These are phyloP conservation scores for Croton laevigatus DNA, from an alignment of 441 rosid species.

Conservation along the genomic window DNA sequence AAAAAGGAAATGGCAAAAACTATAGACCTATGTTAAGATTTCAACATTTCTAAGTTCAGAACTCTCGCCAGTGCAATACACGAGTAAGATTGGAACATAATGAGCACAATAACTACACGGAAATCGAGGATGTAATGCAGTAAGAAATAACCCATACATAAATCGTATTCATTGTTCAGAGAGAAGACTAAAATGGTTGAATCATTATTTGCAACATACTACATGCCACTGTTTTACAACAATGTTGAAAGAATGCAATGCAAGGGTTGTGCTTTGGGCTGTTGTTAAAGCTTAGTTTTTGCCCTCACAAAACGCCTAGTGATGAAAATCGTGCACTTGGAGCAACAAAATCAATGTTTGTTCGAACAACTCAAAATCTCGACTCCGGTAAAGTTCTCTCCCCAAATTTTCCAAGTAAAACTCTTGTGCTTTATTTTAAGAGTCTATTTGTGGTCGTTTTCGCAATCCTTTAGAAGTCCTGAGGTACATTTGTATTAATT, in stretches of 20 bases:
- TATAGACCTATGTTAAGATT: background rate
- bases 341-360: too few species aligned
- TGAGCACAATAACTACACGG: slow-evolving; percentile 3
- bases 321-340: too few species aligned
- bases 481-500: too few species aligned
- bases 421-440: too few species aligned
- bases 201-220: slow-evolving; percentile 1
- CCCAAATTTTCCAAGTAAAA: too few species aligned
- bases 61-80: slow-evolving; percentile 75
- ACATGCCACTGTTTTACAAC: background rate
- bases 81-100: slow-evolving; percentile 77
- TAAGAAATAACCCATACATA: background rate
- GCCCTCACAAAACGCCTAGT: too few species aligned
- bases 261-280: background rate
- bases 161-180: background rate
- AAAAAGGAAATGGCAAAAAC: background rate
- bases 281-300: too few species aligned
- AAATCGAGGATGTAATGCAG: slow-evolving; percentile 4
- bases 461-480: too few species aligned
- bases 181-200: background rate
- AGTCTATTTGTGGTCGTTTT: too few species aligned
- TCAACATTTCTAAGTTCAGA: slow-evolving; percentile 78
- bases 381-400: too few species aligned
- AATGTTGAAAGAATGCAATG: background rate
- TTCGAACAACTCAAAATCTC: too few species aligned